A percentile compares a stretch with the other conserved stretches of the same genome.
Conservation (phyloP, 352 stramenopile species). For the Pythium coloratum region DNA sequence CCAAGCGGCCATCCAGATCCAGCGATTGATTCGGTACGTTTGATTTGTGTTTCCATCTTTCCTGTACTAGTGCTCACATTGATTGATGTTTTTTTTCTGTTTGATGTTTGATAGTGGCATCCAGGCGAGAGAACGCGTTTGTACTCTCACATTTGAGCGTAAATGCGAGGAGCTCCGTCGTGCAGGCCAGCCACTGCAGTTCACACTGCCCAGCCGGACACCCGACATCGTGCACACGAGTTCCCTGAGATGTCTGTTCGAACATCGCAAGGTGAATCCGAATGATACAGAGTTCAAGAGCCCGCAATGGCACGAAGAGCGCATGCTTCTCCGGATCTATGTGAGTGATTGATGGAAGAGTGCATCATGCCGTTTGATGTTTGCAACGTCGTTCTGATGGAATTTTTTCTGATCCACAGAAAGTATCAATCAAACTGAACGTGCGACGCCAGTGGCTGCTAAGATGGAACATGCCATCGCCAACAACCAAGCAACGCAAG, state of each 20-base stretch:
- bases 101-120: slow-evolving; percentile 39
- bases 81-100: too few relatives aligned
- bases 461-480: slow-evolving; percentile 1
- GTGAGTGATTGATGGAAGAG: slow-evolving; percentile 29
- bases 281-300: slow-evolving; percentile 44
- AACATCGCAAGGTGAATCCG: slow-evolving; percentile 43
- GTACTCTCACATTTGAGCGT: slow-evolving; percentile 51
- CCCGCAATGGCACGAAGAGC: slow-evolving; percentile 44
- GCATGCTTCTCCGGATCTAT: slow-evolving; percentile 46
- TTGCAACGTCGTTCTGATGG: background rate
- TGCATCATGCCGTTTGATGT: too few relatives aligned
- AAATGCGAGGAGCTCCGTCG: slow-evolving; percentile 41
- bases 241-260: slow-evolving; percentile 35
- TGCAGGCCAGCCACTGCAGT: slow-evolving; percentile 39
- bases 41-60: too few relatives aligned
- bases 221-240: slow-evolving; percentile 20
- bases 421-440: slow-evolving; percentile 25
- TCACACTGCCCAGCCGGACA: slow-evolving; percentile 40
- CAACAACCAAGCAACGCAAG: slow-evolving; percentile 7
- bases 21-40: slow-evolving; percentile 53
- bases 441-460: slow-evolving; percentile 20
- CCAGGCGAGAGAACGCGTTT: slow-evolving; percentile 48
- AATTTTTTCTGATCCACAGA: slow-evolving; percentile 10
- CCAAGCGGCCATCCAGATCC: slow-evolving; percentile 52
- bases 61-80: too few relatives aligned